Evolutionary conservation across 257 asterid genomes (phyloP), one percentile per base, ranked within the genome.

Genomic region (Nemophila menziesii): DNA sequence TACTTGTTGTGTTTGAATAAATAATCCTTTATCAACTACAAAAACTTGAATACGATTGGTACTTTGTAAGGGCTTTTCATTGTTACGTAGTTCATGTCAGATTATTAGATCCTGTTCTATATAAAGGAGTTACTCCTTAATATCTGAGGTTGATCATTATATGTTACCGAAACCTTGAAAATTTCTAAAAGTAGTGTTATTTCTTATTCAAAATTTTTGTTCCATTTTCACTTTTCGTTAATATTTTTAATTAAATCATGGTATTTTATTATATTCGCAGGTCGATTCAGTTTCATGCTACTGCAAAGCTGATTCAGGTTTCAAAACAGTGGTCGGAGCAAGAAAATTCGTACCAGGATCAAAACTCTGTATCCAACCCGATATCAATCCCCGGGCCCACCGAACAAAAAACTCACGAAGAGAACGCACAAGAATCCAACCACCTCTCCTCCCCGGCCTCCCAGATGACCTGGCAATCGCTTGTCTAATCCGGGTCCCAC

Each of bases 381-480:
- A 70, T 55, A 70, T 70, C 43, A 70, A 70, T 46, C 73, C 70
- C 3, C 72, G 39, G n/a, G 77, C 77, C 29, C 77, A 70, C 67
- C 60, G 43, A 60, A 56, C 49, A 12, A 61, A 62, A 44, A 61
- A 22, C 29, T 65, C 66, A 27, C 73, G 77, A 17, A 46, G 69
- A 55, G 77, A 70, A 60, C 56, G 71, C 58, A 60, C 66, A 17
- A 53, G 73, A 40, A 61, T 64, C n/a, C 77, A 65, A 27, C 66
- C 77, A 12, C 77, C 69, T 24, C 73, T 70, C 23, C 59, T 70
- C 33, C 77, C 77, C 38, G 73, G 77, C 24, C 70, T 70, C 41
- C 77, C 77, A 5, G 77, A 70, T 65, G 77, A 70, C 54, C 72
- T 70, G 44, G 73, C 77, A 24, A 70, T 70, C 54, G 73, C 77